phyloP scores from a whole-genome alignment of 1,284 basidiomycete species.

The Heterobasidion occidentale region DNA sequence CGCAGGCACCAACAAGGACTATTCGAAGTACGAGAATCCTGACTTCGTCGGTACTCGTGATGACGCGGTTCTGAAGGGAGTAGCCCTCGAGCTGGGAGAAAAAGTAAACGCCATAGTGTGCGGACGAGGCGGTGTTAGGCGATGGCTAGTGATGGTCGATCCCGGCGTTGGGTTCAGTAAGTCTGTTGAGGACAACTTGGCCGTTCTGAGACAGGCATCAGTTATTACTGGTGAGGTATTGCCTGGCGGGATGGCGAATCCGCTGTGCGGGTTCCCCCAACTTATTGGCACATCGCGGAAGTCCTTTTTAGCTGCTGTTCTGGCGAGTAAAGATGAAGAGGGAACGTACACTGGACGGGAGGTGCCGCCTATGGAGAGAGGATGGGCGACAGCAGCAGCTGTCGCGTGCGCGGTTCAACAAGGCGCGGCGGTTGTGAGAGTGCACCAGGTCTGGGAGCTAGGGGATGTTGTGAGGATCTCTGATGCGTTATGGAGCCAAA shows the following conservation, averaged over 20 bases:
- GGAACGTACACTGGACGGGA: slow-evolving; percentile 36
- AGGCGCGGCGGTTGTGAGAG: slow-evolving; percentile 68
- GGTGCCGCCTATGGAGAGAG: slow-evolving; percentile 57
- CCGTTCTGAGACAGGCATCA: slow-evolving; percentile 51
- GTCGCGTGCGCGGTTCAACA: slow-evolving; percentile 74
- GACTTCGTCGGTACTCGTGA: slow-evolving; percentile 22
- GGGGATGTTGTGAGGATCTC: slow-evolving; percentile 48
- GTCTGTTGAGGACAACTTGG: slow-evolving; percentile 68
- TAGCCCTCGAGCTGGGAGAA: slow-evolving; percentile 67
- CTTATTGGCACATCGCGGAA: slow-evolving; percentile 82
- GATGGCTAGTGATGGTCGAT: slow-evolving; percentile 91
- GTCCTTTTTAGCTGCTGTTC: slow-evolving; percentile 69
- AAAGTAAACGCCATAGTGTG: slow-evolving; percentile 67
- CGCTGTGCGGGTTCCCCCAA: slow-evolving; percentile 58
- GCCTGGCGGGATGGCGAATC: slow-evolving; percentile 31
- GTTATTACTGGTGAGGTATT: slow-evolving; percentile 35
- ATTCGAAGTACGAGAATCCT: slow-evolving; percentile 50
- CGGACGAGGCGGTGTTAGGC: slow-evolving; percentile 66
- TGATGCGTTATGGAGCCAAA: slow-evolving; percentile 30
- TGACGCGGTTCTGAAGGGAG: slow-evolving; percentile 56
- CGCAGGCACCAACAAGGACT: slow-evolving; percentile 66
- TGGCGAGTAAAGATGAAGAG: slow-evolving; percentile 33
- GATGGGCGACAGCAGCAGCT: slow-evolving; percentile 77
- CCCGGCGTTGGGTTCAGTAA: slow-evolving; percentile 97
- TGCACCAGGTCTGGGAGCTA: slow-evolving; percentile 79